Base-by-base conservation (phyloP, 163 green algal genomes). In the Scenedesmus sp. region DNA sequence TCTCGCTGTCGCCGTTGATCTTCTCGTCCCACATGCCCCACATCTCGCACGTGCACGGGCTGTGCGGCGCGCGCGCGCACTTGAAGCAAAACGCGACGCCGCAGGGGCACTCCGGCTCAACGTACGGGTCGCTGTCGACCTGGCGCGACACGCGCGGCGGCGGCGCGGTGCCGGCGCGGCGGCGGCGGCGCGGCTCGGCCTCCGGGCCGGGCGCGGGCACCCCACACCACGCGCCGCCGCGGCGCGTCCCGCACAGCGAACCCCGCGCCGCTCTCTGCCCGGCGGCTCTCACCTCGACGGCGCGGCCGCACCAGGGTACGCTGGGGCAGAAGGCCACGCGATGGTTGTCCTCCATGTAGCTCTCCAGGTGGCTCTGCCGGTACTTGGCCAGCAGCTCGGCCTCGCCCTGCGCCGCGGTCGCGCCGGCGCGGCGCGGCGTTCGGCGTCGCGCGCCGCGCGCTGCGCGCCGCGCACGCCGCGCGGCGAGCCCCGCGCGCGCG, bases 41-140 rank as follows among this genome's bases (percentile, higher is more conserved):
- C 92, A 98, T 97, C 17, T 91, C 65, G 79, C 94, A 98, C 47
- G 94, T 96, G 81, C 88, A 93, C 2, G 94, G 94, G 2, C 87
- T 93, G 84, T 98, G 94, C 14, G 93, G 90, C 36, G 89, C 87
- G 18, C 80, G 65, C 18, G 83, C 76, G 81, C 94, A 98, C 58
- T 91, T 92, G 82, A 97, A 98, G 87, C 94, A 98, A 80, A 97
- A 98, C 28, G 85, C 64, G 10, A 88, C 69, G 33, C 94, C 89
- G 78, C 94, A 98, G 6, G 26, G 17, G 84, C 94, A 98, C 70
- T 93, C 84, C 11, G 94, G 88, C 88, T 98, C 93, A 42, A 90
- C 91, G 71, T 91, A 91, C 2, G 80, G 56, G 31, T 97, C 90
- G n/a, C 84, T 86, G 60, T 90, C 83, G n/a, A 90, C 86, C 82